Base-by-base conservation (phyloP, 176 grass and related monocot genomes). In the Oryza coarctata region DNA sequence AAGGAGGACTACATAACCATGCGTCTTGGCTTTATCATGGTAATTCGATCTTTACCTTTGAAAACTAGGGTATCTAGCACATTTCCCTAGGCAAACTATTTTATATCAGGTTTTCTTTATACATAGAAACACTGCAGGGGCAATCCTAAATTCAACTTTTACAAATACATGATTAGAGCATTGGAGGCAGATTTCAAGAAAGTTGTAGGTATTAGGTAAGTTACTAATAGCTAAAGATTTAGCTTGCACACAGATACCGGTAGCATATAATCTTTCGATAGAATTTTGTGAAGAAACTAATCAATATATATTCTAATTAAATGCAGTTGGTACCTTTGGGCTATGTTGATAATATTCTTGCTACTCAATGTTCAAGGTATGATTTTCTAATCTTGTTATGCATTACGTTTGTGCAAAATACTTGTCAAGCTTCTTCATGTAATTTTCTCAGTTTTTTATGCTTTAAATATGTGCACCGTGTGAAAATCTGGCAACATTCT, bases 291-390 rank as follows among this genome's bases (percentile, higher is more conserved):
- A 28, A 14, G 20, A 3, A 77, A n/a, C 41, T 74, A 26, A 9
- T 49, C 12, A 62, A 77, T 22, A 5, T 25, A 35, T 14, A 12
- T 78, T 13, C 27, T 66, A 55, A 65, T 82, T 88, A 43, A 71
- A 63, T 80, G 44, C 87, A 98, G 96, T n/a, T 98, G 88, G 87
- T 93, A 98, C 80, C 91, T 98, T 41, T 98, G 96, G 96, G 39
- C 50, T 27, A 63, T 98, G 88, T 77, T 98, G 15, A 91, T 98
- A 75, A 23, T 98, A 73, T 93, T 98, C 61, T 85, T 98, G 74
- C 62, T 98, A 23, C 35, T 98, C 41, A 88, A 95, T 88, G 91
- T 98, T 68, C 62, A 91, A 41, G 95, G 95, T 98, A 91, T 55
- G 52, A 25, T 74, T 73, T 44, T n/a, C n/a, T n/a, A n/a, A n/a